phyloP scores from a whole-genome alignment of 257 asterid genomes.

The Coffea eugenioides region DNA sequence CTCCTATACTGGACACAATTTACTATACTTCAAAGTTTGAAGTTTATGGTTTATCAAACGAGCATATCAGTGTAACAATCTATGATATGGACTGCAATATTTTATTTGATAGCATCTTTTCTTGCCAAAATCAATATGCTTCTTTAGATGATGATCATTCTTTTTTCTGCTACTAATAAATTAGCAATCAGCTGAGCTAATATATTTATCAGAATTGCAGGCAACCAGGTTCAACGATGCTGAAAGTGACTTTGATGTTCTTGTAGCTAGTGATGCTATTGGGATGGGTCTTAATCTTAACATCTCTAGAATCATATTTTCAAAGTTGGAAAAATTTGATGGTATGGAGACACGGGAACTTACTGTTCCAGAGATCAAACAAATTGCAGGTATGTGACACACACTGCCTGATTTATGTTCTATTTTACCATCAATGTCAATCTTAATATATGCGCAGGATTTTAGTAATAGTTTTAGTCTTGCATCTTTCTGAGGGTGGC shows the following conservation, averaged over 20 bases:
- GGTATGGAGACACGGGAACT: conserved; percentile 72
- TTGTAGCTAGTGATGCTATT: conserved; percentile 95
- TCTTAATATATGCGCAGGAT: background rate
- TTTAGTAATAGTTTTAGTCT: background rate
- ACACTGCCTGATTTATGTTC: background rate
- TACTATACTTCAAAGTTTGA: background rate
- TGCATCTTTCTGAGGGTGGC: background rate
- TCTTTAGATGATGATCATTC: background rate
- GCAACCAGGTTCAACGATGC: conserved; percentile 95
- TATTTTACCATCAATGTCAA: background rate
- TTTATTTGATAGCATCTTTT: background rate
- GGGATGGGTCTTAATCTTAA: conserved; percentile 99
- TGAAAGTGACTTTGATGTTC: conserved; percentile 75
- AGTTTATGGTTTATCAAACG: background rate
- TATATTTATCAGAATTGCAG: conserved; percentile 67
- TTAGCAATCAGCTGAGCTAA: conserved; percentile 43
- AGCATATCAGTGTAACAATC: background rate
- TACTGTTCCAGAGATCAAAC: conserved; percentile 86
- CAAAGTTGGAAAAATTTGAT: conserved; percentile 76
- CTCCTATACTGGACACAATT: background rate
- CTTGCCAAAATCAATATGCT: background rate
- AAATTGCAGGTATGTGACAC: conserved; percentile 72
- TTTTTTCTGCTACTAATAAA: conserved; percentile 11
- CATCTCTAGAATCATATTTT: conserved; percentile 85
- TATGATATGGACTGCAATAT: background rate